A percentile compares a stretch with the other conserved stretches of the same genome.
These are phyloP conservation scores for Millerago galiae DNA, from an alignment of 805 yeast species.

Conservation along the genomic window DNA sequence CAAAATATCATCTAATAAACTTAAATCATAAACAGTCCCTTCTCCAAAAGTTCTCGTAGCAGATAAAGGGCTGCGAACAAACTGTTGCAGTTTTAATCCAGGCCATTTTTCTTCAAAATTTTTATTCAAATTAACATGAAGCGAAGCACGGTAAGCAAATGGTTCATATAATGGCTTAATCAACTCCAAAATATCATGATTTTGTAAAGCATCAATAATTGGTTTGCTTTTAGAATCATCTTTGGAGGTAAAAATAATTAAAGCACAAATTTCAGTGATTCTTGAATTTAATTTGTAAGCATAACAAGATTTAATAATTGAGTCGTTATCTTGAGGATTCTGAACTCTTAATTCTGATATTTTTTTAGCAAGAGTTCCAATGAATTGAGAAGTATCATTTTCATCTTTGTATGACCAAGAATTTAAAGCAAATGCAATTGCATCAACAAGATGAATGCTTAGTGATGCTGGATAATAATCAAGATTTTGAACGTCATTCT, in stretches of 20 bases:
- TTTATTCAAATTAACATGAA: constrained; percentile 39
- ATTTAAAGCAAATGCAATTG: constrained; percentile 68
- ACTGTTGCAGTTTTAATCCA: constrained; percentile 39
- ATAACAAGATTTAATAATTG: constrained; percentile 38
- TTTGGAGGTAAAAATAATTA: constrained; percentile 56
- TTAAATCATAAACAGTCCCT: constrained; percentile 50
- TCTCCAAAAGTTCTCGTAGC: constrained; percentile 45
- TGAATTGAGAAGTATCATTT: constrained; percentile 31
- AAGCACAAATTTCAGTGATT: constrained; percentile 69
- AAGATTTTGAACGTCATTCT: constrained; percentile 45
- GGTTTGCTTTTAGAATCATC: constrained; percentile 33
- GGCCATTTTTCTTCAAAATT: constrained; percentile 48
- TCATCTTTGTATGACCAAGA: constrained; percentile 67
- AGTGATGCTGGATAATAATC: constrained; percentile 53
- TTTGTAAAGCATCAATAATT: constrained; percentile 37
- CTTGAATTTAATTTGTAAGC: constrained; percentile 55
- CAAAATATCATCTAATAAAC: constrained; percentile 57
- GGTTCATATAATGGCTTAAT: constrained; percentile 35
- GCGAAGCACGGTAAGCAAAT: constrained; percentile 37
- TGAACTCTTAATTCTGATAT: constrained; percentile 13
- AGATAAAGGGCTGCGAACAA: constrained; percentile 40
- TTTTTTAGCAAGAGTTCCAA: constrained; percentile 29
- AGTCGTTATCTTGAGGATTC: constrained; percentile 8
- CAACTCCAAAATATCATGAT: constrained; percentile 28
- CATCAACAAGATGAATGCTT: constrained; percentile 63